These are phyloP conservation scores for Heliamphora exappendiculata DNA, from an alignment of 148 eudicot genomes.

Conservation along the genomic window DNA sequence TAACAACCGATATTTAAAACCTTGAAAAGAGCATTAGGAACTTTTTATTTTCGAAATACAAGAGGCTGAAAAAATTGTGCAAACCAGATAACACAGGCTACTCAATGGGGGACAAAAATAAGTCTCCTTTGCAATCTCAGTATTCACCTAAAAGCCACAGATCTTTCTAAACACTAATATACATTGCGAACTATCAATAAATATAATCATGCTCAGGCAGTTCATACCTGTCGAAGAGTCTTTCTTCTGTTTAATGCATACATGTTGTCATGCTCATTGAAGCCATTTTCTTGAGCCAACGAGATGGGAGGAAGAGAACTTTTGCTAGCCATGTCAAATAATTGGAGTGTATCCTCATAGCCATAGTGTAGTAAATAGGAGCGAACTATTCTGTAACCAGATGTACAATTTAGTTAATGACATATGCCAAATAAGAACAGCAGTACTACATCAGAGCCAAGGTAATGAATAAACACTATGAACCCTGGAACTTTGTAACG, in stretches of 20 bases:
- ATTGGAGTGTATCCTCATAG: constrained; percentile 71
- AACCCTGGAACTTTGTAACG: not conserved
- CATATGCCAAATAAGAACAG: not conserved
- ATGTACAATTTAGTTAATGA: constrained; percentile 8
- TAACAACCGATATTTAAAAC: too few relatives aligned
- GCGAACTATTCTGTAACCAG: constrained; percentile 58
- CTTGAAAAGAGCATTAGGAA: not conserved
- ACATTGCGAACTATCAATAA: not conserved
- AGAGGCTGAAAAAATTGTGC: not conserved
- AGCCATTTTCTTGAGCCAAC: constrained; percentile 47
- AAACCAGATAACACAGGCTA: not conserved
- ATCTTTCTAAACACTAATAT: not conserved
- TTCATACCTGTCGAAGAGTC: constrained; percentile 77
- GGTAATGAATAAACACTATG: not conserved
- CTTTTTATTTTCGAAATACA: not conserved
- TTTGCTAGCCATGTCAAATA: constrained; percentile 62
- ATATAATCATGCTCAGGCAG: not conserved
- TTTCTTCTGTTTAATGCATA: constrained; percentile 63
- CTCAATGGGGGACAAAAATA: not conserved
- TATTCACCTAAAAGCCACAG: not conserved
- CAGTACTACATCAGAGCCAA: not conserved
- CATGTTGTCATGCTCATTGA: constrained; percentile 39
- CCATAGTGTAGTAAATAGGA: constrained; percentile 93
- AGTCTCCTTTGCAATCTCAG: not conserved
- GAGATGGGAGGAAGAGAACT: constrained; percentile 57